Evolutionary conservation across 2,329 filamentous ascomycete genomes (phyloP), one percentile per base, ranked within the genome.

Genomic region (Byssothecium circinans): DNA sequence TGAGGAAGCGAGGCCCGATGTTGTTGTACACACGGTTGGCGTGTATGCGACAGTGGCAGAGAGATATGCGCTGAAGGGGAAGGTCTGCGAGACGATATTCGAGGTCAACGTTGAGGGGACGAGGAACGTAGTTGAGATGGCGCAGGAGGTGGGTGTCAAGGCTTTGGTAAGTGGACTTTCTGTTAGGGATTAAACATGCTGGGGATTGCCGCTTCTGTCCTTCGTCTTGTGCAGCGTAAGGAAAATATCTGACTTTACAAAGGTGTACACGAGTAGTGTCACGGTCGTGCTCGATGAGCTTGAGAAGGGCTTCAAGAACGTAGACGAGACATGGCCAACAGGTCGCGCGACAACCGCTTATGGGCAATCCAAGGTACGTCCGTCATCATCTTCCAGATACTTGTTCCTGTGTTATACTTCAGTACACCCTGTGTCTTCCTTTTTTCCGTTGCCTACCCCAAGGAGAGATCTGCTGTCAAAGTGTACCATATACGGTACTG

Each of bases 71-170:
- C 69, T 58, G 43, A 64, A 63, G 29, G 57, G 63, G 2, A 57
- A 60, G 39, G 15, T 15, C 23, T 27, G 22, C 20, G 68, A 73
- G 70, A 73, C 89, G 29, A 87, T 94, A 69, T 82, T 83, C 61
- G 86, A 85, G 69, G 88, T 97, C 67, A 99, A 97, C 70, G 86
- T 96, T 43, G 86, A 90, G 42, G 92, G 92, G 42, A 96, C 94
- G 12, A 79, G 78, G 56, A 85, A 87, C 56, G 81, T 96, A 40
- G 76, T 97, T 45, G 82, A 86, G 29, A 89, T 88, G 14, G 87
- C 87, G 60, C 81, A 81, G 64, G 77, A 81, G 57, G 80, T 72
- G 30, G 85, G 81, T 53, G 90, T 92, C 62, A 89, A 85, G 73
- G 88, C 82, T 0, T 84, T 97, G 55, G 89, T 41, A 15, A 41